A percentile compares a stretch with the other conserved stretches of the same genome.
These are phyloP conservation scores for Phalaenopsis hybrid DNA, from an alignment of 116 monocot genomes.

Conservation along the genomic window DNA sequence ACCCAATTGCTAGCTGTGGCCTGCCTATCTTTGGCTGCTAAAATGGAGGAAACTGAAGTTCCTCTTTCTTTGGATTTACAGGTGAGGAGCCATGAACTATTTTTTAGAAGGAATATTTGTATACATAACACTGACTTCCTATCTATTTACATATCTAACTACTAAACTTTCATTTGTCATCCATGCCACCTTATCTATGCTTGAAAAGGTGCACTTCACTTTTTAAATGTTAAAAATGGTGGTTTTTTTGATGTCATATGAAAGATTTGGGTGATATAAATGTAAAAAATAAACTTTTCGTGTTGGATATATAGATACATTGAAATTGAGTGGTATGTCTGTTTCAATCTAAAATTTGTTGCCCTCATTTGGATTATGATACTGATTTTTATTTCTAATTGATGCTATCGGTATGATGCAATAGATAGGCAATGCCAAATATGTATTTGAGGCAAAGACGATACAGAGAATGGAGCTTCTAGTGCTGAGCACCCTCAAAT, in stretches of 20 bases:
- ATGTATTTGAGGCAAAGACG: constrained; percentile 23
- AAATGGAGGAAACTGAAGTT: constrained; percentile 68
- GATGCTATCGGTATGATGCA: neutral
- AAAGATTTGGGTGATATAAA: no score
- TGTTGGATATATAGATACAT: no score
- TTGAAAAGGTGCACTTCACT: no score
- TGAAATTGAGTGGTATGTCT: no score
- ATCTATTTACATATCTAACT: no score
- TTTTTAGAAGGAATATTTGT: neutral
- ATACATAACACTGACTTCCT: no score
- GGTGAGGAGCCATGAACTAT: constrained; percentile 22
- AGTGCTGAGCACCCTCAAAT: constrained; percentile 36
- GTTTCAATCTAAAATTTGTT: no score
- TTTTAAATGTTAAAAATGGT: no score
- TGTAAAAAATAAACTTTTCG: no score
- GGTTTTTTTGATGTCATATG: no score
- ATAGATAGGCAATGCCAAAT: constrained; percentile 24
- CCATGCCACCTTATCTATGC: no score
- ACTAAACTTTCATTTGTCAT: no score
- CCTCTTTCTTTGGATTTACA: constrained; percentile 63
- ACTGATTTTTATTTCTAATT: neutral
- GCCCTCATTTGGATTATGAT: neutral
- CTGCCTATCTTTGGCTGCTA: constrained; percentile 67
- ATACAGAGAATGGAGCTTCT: constrained; percentile 43
- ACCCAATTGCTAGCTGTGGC: constrained; percentile 66